Conservation (phyloP, 805 yeast species). For the Zygosaccharomyces pseudorouxii region DNA sequence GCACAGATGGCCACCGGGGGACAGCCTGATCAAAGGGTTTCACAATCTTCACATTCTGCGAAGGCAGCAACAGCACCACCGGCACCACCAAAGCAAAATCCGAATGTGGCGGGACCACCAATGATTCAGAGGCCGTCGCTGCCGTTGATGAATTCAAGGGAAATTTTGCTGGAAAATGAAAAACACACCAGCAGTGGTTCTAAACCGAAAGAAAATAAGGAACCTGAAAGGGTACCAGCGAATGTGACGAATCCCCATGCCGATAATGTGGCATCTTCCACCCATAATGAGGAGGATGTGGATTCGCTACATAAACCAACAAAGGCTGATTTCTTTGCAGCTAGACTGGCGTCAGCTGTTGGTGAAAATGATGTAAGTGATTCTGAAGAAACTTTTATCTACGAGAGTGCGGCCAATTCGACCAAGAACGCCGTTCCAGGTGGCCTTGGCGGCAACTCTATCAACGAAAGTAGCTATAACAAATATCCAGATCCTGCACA, state of each 20-base stretch:
- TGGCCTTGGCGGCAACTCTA: conserved; percentile 16
- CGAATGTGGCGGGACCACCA: conserved; percentile 5
- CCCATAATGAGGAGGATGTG: conserved; percentile 7
- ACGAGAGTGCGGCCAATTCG: conserved; percentile 49
- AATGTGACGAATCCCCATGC: conserved; percentile 9
- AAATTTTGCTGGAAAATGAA: conserved; percentile 21
- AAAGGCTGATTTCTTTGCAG: conserved; percentile 91
- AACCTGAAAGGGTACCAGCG: conserved; percentile 9
- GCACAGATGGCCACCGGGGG: background rate
- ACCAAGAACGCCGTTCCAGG: conserved; percentile 27
- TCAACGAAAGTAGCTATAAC: conserved; percentile 5
- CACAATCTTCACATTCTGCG: conserved; percentile 10
- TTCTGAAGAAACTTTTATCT: conserved; percentile 94
- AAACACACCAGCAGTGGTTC: conserved; percentile 4
- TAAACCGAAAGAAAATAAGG: conserved; percentile 1
- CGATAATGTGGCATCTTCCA: conserved; percentile 8
- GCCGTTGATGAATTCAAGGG: conserved; percentile 26
- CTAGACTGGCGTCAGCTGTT: conserved; percentile 89
- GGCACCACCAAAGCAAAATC: conserved; percentile 5
- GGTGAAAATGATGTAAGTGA: conserved; percentile 85
- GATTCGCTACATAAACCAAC: conserved; percentile 39
- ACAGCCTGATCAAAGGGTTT: conserved; percentile 1
- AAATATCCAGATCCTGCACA: conserved; percentile 10
- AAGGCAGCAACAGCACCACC: conserved; percentile 11
- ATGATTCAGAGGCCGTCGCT: conserved; percentile 26